phyloP scores from a whole-genome alignment of 208 protist species.

The Acanthamoeba castellanii region DNA sequence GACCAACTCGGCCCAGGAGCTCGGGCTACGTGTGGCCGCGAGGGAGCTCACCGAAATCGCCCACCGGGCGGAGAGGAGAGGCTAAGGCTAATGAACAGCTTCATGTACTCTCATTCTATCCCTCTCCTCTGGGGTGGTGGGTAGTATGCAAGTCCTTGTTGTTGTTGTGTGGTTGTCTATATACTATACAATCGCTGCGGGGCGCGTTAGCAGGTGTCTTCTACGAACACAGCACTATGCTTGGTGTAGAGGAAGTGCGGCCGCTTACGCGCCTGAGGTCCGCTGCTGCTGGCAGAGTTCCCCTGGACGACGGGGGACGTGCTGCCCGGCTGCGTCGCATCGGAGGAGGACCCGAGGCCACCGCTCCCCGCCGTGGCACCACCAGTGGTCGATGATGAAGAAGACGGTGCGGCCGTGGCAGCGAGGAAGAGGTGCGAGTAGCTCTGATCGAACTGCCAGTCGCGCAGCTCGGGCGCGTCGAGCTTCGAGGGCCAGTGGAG shows the following conservation, averaged over 20 bases:
- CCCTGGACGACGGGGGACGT: not conserved
- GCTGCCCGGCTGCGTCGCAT: conserved; percentile 29
- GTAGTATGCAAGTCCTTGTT: not conserved
- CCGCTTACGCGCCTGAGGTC: conserved; percentile 22
- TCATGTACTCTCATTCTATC: not conserved
- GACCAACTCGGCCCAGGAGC: conserved; percentile 38
- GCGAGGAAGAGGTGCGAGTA: conserved; percentile 54
- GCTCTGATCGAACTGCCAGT: conserved; percentile 62
- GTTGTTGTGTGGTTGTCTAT: not conserved
- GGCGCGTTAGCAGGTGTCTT: conserved; percentile 42
- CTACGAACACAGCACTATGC: conserved; percentile 60
- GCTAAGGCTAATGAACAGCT: not conserved
- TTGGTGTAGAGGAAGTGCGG: conserved; percentile 66
- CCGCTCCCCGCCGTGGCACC: not conserved
- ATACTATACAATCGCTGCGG: not conserved
- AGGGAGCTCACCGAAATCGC: not conserved
- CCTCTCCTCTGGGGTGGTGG: not conserved
- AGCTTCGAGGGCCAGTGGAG: conserved; percentile 65
- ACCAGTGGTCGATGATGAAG: not conserved
- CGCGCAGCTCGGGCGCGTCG: conserved; percentile 48
- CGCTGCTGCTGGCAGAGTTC: not conserved
- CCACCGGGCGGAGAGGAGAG: not conserved
- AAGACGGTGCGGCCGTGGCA: not conserved
- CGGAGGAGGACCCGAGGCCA: not conserved
- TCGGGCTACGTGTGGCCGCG: not conserved